Conservation (phyloP, 352 stramenopile species). For the Phytophthora parvispora region DNA sequence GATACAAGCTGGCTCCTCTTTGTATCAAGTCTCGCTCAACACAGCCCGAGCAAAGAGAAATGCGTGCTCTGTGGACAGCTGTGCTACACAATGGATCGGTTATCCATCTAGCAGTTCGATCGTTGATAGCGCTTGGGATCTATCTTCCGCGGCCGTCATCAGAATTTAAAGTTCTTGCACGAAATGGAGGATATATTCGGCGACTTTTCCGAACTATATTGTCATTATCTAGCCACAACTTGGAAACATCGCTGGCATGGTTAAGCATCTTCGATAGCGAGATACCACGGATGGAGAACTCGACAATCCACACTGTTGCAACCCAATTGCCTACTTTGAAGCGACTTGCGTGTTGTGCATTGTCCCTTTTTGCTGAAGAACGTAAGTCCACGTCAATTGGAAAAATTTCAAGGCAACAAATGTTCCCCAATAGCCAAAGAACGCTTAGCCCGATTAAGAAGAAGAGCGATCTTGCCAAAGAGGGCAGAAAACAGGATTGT, state of each 20-base stretch:
- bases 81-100: conserved; percentile 16
- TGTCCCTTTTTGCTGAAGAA: conserved; percentile 15
- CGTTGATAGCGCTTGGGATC: conserved; percentile 38
- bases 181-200: conserved; percentile 4
- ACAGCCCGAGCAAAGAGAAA: conserved; percentile 2
- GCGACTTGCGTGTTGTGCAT: conserved; percentile 7
- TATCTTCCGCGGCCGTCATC: conserved; percentile 42
- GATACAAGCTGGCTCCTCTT: conserved; percentile 10
- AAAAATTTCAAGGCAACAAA: background rate
- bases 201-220: conserved; percentile 2
- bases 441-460: conserved; percentile 13
- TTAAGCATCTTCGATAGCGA: background rate
- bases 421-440: background rate
- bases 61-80: conserved; percentile 23
- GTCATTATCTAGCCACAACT: background rate
- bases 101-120: conserved; percentile 50
- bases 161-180: conserved; percentile 42
- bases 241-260: conserved; percentile 5
- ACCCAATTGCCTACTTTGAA: conserved; percentile 11
- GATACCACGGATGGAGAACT: background rate
- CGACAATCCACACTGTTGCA: conserved; percentile 22
- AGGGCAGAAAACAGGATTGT: background rate
- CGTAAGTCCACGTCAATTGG: background rate
- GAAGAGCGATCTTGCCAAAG: background rate
- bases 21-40: background rate